Base-by-base conservation (phyloP, 768 basidiomycete genomes). In the Termitomyces bulborhizus region DNA sequence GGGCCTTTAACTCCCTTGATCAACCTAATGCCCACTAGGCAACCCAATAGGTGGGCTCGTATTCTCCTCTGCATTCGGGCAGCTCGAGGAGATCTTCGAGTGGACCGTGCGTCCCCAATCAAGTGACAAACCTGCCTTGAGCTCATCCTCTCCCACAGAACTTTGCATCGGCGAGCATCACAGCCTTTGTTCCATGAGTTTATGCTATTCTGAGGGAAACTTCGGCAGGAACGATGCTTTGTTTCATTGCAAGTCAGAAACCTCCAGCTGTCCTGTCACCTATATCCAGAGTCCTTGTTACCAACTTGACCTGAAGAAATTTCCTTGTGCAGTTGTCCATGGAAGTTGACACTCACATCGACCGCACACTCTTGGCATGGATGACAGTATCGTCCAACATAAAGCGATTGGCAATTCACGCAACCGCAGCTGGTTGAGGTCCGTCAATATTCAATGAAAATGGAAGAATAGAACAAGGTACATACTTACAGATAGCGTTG, bases 1-100 rank as follows among this genome's bases (percentile, higher is more conserved):
- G n/a, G n/a, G n/a, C n/a, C n/a, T n/a, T n/a, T n/a, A n/a, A n/a
- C n/a, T n/a, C n/a, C n/a, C 21, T 6, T 18, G 12, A 16, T n/a
- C n/a, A 4, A 15, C 1, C 4, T 4, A 21, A 29, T 18, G 21
- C 29, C 29, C 11, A 26, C 11, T 54, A 74, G 76, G 80, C 15
- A 84, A 82, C 62, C 83, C 79, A 9, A 77, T 81, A 34, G 87
- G 85, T 29, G 84, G 81, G 3, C 75, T 88, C 42, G 83, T 91
- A n/a, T 88, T 88, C 66, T 85, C 86, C 21, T 77, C 55, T 56
- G 85, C 83, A n/a, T 88, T 85, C 68, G 84, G 81, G 21, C 69
- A 72, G 46, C 59, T 81, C 3, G 59, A 78, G 60, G 77, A 89
- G 63, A 72, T 88, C 40, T 76, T 82, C 60, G 84, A 90, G 65